Evolutionary conservation across 2,329 filamentous ascomycete species (phyloP).

Genomic region (Alternaria novae-zelandiae): DNA sequence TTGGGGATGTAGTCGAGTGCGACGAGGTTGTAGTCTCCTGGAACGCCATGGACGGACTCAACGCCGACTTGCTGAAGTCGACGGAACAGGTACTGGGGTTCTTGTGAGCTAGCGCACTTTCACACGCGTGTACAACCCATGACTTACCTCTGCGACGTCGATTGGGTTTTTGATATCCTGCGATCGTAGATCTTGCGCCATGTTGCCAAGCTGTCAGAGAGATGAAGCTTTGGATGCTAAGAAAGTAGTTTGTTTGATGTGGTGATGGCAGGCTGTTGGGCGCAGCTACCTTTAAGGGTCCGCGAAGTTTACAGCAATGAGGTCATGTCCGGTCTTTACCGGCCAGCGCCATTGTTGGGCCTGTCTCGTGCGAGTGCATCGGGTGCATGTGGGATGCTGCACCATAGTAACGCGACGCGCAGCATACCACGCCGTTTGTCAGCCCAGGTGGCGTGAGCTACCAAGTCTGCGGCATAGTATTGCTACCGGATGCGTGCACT

Average conservation of each 20-base stretch:
- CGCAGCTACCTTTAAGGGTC: conserved; percentile 17
- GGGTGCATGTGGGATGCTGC: conserved; percentile 12
- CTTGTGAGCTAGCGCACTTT: conserved; percentile 1
- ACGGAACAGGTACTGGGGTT: conserved; percentile 45
- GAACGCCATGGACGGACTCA: conserved; percentile 56
- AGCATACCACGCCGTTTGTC: conserved; percentile 18
- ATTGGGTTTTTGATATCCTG: conserved; percentile 53
- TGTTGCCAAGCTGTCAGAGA: conserved; percentile 20
- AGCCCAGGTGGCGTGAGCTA: conserved; percentile 31
- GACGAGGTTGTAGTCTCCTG: conserved; percentile 53
- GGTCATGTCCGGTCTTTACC: conserved; percentile 18
- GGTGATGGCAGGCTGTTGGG: conserved; percentile 21
- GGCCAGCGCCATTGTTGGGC: conserved; percentile 17
- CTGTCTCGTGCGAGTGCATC: conserved; percentile 5
- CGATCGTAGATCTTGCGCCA: conserved; percentile 51
- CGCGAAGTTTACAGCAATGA: conserved; percentile 7
- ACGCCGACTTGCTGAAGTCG: conserved; percentile 54
- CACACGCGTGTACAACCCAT: background rate
- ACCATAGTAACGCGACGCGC: conserved; percentile 21
- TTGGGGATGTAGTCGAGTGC: conserved; percentile 65
- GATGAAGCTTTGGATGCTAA: conserved; percentile 2
- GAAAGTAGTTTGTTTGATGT: conserved; percentile 3
- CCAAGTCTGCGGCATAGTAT: background rate
- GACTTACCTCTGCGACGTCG: conserved; percentile 63
- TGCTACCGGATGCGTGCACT: background rate